phyloP scores from a whole-genome alignment of 257 asterid species.

The Euphrasia confusa region DNA sequence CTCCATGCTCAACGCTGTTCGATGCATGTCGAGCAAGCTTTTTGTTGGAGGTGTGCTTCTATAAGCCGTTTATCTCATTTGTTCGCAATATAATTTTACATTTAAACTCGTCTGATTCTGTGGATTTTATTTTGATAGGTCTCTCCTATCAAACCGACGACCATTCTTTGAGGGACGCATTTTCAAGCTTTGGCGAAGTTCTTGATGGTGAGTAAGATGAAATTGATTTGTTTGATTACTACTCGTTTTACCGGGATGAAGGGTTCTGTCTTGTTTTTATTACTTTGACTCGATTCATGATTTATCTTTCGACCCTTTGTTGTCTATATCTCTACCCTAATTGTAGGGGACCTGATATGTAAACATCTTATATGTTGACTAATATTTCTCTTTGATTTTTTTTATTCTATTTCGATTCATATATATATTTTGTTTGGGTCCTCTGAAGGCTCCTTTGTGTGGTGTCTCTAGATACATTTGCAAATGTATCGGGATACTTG shows the following conservation, averaged over 20 bases:
- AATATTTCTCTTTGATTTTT: too few relatives aligned
- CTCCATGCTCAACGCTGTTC: conserved; percentile 56
- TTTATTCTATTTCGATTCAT: too few relatives aligned
- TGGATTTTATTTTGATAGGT: conserved; percentile 33
- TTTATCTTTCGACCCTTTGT: background rate
- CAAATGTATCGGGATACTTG: background rate
- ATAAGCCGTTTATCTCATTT: background rate
- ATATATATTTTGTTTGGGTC: background rate
- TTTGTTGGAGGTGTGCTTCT: conserved; percentile 56
- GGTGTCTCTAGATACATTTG: background rate
- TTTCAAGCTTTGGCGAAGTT: conserved; percentile 60
- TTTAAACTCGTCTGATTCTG: background rate
- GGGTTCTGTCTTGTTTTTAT: background rate
- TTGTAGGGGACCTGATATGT: background rate
- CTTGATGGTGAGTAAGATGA: conserved; percentile 34
- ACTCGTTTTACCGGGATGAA: background rate
- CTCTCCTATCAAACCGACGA: conserved; percentile 73
- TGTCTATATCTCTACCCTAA: background rate
- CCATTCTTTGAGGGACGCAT: conserved; percentile 55
- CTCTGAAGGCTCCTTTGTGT: background rate
- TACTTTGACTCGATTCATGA: background rate
- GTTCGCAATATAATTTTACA: background rate
- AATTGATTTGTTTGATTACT: background rate
- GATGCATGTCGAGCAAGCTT: conserved; percentile 75
- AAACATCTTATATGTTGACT: background rate